Conservation (phyloP, 2,329 filamentous ascomycete genomes). For the Nannizziopsis barbatae region DNA sequence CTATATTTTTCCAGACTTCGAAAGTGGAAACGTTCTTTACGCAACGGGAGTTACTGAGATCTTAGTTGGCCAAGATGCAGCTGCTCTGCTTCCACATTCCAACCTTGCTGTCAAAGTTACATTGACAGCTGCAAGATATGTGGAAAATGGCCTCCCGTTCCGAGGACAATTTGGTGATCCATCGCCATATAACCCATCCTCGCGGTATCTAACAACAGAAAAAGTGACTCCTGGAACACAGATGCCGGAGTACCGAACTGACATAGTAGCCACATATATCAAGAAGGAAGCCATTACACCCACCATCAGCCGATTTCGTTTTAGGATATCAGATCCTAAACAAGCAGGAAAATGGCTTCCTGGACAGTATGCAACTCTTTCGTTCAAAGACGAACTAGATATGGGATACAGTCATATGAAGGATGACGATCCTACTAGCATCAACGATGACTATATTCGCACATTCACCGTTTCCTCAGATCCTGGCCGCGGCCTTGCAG, state of each 20-base stretch:
- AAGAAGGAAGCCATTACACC: constrained; percentile 52
- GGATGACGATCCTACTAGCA: constrained; percentile 62
- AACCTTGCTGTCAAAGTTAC: constrained; percentile 62
- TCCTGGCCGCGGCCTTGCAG: constrained; percentile 31
- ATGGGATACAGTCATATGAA: constrained; percentile 73
- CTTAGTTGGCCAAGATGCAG: constrained; percentile 53
- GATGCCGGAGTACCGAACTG: constrained; percentile 14
- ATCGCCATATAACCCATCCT: constrained; percentile 69
- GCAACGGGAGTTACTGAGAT: constrained; percentile 58
- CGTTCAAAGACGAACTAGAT: constrained; percentile 58
- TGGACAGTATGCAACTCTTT: constrained; percentile 68
- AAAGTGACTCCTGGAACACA: constrained; percentile 21
- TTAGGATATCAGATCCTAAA: constrained; percentile 36
- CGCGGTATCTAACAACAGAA: constrained; percentile 55
- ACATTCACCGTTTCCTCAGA: constrained; percentile 70
- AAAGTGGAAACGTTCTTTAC: constrained; percentile 61
- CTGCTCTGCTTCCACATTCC: constrained; percentile 52
- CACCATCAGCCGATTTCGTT: constrained; percentile 55
- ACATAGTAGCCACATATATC: constrained; percentile 45
- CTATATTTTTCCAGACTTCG: constrained; percentile 62
- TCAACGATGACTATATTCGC: constrained; percentile 75
- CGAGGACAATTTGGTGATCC: constrained; percentile 47
- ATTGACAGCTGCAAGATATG: constrained; percentile 50
- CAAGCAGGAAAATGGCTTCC: constrained; percentile 45
- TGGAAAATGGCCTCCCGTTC: constrained; percentile 57